These are phyloP conservation scores for Forsythia suspensa DNA, from an alignment of 257 asterid genomes.

Conservation along the genomic window DNA sequence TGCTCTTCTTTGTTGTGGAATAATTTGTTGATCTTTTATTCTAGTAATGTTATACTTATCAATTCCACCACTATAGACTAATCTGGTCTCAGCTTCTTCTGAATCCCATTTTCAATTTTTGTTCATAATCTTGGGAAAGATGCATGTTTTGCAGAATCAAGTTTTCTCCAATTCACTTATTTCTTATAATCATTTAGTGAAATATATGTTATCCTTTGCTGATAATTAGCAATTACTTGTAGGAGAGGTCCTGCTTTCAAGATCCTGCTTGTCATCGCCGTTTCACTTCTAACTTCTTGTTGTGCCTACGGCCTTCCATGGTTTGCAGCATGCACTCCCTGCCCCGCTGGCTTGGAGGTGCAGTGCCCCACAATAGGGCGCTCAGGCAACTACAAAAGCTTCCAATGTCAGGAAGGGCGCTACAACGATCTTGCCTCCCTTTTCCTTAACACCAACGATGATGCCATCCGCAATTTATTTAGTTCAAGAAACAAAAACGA, in stretches of 20 bases:
- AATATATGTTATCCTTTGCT: constrained; percentile 5
- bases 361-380: constrained; percentile 75
- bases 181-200: neutral
- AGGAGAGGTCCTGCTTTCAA: constrained; percentile 85
- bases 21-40: neutral
- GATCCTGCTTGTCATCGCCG: constrained; percentile 61
- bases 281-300: constrained; percentile 80
- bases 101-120: neutral
- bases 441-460: constrained; percentile 83
- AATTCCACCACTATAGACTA: neutral
- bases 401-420: constrained; percentile 74
- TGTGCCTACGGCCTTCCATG: constrained; percentile 85
- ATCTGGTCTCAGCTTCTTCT: neutral
- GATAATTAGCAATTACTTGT: constrained; percentile 29
- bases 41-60: neutral
- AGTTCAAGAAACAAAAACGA: constrained; percentile 47
- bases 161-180: neutral
- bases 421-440: constrained; percentile 95
- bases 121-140: neutral
- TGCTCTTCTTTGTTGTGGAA: neutral
- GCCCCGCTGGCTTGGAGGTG: constrained; percentile 54
- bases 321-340: constrained; percentile 74
- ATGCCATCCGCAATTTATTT: constrained; percentile 86
- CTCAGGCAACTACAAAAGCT: constrained; percentile 79
- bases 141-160: neutral